phyloP scores from a whole-genome alignment of 1,284 basidiomycete genomes.

The Cryptococcus sp. region DNA sequence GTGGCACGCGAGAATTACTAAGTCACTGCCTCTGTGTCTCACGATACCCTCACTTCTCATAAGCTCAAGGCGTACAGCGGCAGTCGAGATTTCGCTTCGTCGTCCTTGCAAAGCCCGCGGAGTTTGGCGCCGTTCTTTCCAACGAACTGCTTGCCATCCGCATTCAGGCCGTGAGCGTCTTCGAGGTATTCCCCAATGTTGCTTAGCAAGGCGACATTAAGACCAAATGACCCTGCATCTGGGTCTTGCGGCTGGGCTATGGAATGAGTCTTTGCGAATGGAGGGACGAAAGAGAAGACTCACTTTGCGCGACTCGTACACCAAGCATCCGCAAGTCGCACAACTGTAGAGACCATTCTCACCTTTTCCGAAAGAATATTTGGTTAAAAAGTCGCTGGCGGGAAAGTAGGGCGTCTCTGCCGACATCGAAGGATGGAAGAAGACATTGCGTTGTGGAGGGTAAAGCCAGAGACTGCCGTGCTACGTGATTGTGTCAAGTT shows the following conservation, averaged over 20 bases:
- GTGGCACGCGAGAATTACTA: too few species aligned
- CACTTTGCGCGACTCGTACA: slow-evolving; percentile 14
- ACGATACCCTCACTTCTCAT: neutral
- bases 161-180: slow-evolving; percentile 2
- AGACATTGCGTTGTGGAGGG: slow-evolving; percentile 8
- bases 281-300: neutral
- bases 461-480: slow-evolving; percentile 29
- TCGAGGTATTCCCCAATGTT: slow-evolving; percentile 9
- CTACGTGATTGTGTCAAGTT: slow-evolving; percentile 4
- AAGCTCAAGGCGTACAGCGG: neutral
- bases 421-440: slow-evolving; percentile 9
- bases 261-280: neutral
- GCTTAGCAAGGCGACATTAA: slow-evolving; percentile 18
- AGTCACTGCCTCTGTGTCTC: too few species aligned
- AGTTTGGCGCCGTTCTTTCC: neutral
- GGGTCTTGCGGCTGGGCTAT: slow-evolving; percentile 4
- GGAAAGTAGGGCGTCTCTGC: slow-evolving; percentile 6
- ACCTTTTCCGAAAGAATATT: slow-evolving; percentile 15
- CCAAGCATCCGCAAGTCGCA: slow-evolving; percentile 20
- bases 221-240: slow-evolving; percentile 6
- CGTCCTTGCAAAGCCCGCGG: neutral
- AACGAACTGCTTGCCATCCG: neutral
- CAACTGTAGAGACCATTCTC: slow-evolving; percentile 20
- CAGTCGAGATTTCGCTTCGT: neutral
- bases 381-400: neutral